Evolutionary conservation across 2,329 filamentous ascomycete genomes (phyloP), one percentile per base, ranked within the genome.

Genomic region (Fusarium stilboides): DNA sequence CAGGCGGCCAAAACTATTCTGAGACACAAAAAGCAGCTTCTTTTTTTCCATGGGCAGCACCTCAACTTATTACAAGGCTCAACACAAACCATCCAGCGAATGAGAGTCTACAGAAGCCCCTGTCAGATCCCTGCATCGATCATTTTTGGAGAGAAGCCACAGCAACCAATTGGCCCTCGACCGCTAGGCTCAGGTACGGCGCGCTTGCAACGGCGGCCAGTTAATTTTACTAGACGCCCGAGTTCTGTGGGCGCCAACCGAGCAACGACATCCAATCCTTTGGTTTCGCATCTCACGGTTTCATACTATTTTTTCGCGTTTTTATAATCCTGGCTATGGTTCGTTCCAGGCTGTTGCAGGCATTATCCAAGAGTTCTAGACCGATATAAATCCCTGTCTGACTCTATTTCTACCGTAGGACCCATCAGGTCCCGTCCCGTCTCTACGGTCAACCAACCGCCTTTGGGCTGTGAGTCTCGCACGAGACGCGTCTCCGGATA

Each of bases 151-250:
- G 39, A 43, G 42, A 22, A 45, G 58, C 54, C 56, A 57, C 49
- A 52, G 45, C 49, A 60, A 66, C 71, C 71, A 70, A 73, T 73
- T 68, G 71, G 54, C 34, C 36, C 26, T n/a, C 36, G 24, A 42
- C 56, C 39, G 43, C 57, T 17, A 52, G 40, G 46, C 39, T 37
- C 36, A 50, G 51, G 53, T 39, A 65, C 33, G 43, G 57, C 70
- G 71, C 71, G 71, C 71, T 74, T 74, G 69, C 57, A 67, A 69
- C 56, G 49, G 44, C 33, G 34, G 45, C 63, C 64, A 61, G 56
- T 53, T 40, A 66, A 69, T 67, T 71, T 69, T 62, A 46, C 68
- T 68, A 72, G 69, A 70, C 71, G 71, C 71, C 63, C 55, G 42
- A 26, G 26, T 45, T 24, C 20, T 57, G 51, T 45, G 49, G 57